Evolutionary conservation across 768 basidiomycete species (phyloP), one percentile per base, ranked within the genome.

Genomic region (Phaeotremella skinneri): DNA sequence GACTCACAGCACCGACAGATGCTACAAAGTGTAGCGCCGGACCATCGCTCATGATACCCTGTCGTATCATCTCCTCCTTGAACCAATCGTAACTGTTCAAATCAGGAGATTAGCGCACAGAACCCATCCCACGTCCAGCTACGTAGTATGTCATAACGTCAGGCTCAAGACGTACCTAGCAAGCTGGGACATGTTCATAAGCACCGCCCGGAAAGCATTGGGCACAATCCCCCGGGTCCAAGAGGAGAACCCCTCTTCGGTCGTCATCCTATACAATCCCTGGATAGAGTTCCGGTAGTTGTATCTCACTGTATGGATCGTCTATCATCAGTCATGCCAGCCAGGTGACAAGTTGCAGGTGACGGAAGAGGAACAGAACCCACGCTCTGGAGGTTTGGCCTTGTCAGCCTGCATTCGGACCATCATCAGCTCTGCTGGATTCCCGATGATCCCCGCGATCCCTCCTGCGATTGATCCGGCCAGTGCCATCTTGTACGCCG

Each of bases 111-210:
- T 29, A 48, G 13, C 54, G n/a, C 23, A 34, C 32, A 9, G 43
- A 14, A 13, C 20, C 31, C 17, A 29, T 58, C 26, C 25, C 27
- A 48, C 11, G 27, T 23, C 25, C 11, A 21, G 21, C 7, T 50
- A 27, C 34, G 34, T 26, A 29, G 21, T 48, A 23, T 31, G 42
- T 53, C 51, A 47, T 13, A 37, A 3, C 25, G 17, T 4, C 25
- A 50, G 27, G 43, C 30, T 4, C 17, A 16, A 14, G 3, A 81
- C 88, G 74, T 73, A 90, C 85, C 90, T 90, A 0, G 90, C 91
- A 25, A 93, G 84, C 75, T 94, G 91, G 79, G 87, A 88, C 49
- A 89, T 89, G 75, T 92, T 93, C 90, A 92, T 92, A 62, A 93
- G 76, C 14, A 91, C 70, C 0, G 90, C 87, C 74, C 91, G 83